Conservation (phyloP, 116 monocot genomes). For the Phalaenopsis hybrid region DNA sequence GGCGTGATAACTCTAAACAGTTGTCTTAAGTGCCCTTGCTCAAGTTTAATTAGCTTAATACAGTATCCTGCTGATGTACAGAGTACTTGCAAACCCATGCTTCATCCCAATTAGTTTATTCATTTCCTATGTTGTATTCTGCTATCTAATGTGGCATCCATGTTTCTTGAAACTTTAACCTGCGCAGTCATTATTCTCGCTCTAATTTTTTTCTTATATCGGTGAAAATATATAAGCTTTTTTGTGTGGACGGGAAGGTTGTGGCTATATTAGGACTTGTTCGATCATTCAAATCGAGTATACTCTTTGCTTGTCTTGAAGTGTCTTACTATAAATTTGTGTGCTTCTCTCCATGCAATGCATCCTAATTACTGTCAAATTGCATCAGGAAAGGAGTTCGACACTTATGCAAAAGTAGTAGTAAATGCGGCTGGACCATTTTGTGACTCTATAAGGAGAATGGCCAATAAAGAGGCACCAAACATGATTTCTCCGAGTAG, state of each 20-base stretch:
- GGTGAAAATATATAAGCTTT: background rate
- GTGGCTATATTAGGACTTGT: background rate
- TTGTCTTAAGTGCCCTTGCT: background rate
- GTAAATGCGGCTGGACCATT: slow-evolving; percentile 98
- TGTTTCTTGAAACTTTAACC: background rate
- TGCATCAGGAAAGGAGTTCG: slow-evolving; percentile 79
- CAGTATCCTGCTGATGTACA: background rate
- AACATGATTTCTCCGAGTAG: slow-evolving; percentile 89
- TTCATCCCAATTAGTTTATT: background rate
- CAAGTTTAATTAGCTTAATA: background rate
- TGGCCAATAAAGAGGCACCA: slow-evolving; percentile 66
- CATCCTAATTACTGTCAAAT: slow-evolving; percentile 20
- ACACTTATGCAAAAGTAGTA: slow-evolving; percentile 81
- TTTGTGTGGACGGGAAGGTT: background rate
- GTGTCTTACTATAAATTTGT: background rate
- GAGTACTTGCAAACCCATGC: background rate
- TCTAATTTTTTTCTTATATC: background rate
- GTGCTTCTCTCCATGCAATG: slow-evolving; percentile 11
- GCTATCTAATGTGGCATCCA: background rate
- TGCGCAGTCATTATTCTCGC: background rate
- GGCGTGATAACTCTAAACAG: background rate
- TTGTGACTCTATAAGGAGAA: slow-evolving; percentile 80
- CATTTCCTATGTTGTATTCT: background rate
- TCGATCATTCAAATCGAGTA: background rate
- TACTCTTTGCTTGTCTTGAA: background rate